Conservation (phyloP, 2,329 filamentous ascomycete species). For the Nemania abortiva region DNA sequence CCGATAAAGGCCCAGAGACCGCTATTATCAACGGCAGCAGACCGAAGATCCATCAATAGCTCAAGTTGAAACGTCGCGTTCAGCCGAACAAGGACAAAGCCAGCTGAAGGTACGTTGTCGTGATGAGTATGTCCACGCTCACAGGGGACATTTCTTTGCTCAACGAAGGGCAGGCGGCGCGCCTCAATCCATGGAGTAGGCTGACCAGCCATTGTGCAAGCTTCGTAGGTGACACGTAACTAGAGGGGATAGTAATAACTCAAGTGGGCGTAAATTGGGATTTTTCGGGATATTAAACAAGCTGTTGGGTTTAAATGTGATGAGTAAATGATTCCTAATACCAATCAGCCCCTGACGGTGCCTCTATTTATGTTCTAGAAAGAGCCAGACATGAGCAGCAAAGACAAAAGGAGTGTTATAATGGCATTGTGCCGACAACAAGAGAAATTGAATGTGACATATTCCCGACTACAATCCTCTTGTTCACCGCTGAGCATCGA, state of each 20-base stretch:
- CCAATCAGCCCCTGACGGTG: not conserved
- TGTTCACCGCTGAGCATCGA: too few species aligned
- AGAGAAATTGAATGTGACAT: not conserved
- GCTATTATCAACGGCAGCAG: not conserved
- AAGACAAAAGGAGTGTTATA: not conserved
- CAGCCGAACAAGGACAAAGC: constrained; percentile 26
- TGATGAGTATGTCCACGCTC: constrained; percentile 18
- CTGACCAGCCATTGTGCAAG: constrained; percentile 8
- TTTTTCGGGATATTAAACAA: not conserved
- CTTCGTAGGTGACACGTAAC: constrained; percentile 41
- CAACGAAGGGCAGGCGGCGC: constrained; percentile 18
- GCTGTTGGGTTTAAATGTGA: not conserved
- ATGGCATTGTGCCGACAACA: too few species aligned
- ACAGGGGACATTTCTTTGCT: constrained; percentile 23
- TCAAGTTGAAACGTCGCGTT: constrained; percentile 23
- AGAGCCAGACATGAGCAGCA: not conserved
- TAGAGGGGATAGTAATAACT: not conserved
- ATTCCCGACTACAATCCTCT: too few species aligned
- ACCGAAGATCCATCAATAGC: constrained; percentile 28
- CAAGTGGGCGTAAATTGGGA: not conserved
- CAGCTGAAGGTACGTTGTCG: constrained; percentile 27
- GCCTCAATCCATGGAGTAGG: constrained; percentile 19
- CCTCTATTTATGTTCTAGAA: not conserved
- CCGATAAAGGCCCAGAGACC: constrained; percentile 28
- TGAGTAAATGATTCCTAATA: not conserved